phyloP scores from a whole-genome alignment of 1,284 basidiomycete species.

The Neolentinus lepideus region DNA sequence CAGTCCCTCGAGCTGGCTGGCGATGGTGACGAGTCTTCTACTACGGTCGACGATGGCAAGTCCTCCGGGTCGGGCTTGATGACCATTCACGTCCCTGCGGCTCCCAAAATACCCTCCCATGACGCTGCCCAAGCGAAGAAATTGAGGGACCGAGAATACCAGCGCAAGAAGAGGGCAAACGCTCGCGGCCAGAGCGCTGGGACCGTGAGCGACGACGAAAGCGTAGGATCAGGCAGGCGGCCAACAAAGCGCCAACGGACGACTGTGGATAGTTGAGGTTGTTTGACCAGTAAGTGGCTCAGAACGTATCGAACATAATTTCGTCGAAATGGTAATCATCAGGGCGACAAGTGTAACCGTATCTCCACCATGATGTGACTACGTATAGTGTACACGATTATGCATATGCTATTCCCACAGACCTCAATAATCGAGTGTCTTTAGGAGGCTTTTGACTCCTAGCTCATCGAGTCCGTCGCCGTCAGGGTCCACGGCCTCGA shows the following conservation, averaged over 20 bases:
- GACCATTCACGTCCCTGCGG: background rate
- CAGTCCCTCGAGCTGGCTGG: conserved; percentile 70
- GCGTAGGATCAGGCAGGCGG: conserved; percentile 42
- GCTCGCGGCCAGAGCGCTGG: conserved; percentile 49
- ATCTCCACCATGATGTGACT: background rate
- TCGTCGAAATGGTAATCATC: background rate
- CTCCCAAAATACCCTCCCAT: background rate
- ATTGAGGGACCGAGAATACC: conserved; percentile 66
- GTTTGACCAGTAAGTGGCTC: background rate
- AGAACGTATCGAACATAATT: background rate
- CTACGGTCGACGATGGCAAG: conserved; percentile 49
- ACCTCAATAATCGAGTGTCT: conserved; percentile 45
- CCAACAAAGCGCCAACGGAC: conserved; percentile 56
- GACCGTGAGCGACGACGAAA: conserved; percentile 63
- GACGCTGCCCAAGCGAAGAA: conserved; percentile 64
- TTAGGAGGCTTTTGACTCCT: conserved; percentile 44
- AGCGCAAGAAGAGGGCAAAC: conserved; percentile 62
- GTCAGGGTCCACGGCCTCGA: conserved; percentile 68
- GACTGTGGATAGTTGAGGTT: conserved; percentile 43
- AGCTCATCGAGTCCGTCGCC: conserved; percentile 44
- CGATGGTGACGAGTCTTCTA: conserved; percentile 60
- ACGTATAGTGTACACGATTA: background rate
- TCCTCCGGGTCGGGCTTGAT: conserved; percentile 32
- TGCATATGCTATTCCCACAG: background rate
- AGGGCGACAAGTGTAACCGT: background rate